Percentiles rank a stretch among this genome's conserved stretches.
These are phyloP conservation scores for Kwoniella heveanensis DNA, from an alignment of 768 basidiomycete species.

Conservation along the genomic window DNA sequence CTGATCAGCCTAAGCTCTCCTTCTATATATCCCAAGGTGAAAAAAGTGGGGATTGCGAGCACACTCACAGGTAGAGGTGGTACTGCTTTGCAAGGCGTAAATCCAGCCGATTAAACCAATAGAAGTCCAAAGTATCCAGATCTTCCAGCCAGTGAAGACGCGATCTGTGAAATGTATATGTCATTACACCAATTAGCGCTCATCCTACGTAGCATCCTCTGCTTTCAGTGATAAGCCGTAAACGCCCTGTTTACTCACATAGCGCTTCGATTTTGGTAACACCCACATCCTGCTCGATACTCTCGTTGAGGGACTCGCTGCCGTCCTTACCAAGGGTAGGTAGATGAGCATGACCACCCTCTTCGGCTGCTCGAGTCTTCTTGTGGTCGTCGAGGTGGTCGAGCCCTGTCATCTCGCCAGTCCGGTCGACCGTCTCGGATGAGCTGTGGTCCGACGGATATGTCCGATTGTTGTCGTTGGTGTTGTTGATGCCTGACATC, in stretches of 20 bases:
- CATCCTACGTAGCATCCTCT: too few relatives aligned
- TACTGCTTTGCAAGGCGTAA: slow-evolving; percentile 29
- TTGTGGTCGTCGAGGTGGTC: background rate
- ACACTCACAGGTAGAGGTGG: slow-evolving; percentile 29
- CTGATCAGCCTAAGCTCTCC: too few relatives aligned
- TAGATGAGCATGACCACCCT: background rate
- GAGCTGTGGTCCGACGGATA: background rate
- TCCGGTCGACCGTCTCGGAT: background rate
- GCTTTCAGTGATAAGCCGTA: too few relatives aligned
- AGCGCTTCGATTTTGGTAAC: slow-evolving; percentile 48
- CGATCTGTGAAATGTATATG: slow-evolving; percentile 23
- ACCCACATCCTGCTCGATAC: slow-evolving; percentile 38
- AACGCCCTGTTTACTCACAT: slow-evolving; percentile 43
- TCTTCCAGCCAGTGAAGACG: slow-evolving; percentile 47
- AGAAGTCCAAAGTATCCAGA: slow-evolving; percentile 40
- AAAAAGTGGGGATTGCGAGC: too few relatives aligned
- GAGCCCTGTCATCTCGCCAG: background rate
- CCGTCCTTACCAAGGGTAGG: background rate
- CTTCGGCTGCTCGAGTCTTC: background rate
- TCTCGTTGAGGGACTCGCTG: background rate
- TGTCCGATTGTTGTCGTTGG: too few relatives aligned
- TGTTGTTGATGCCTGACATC: background rate
- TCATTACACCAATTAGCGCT: too few relatives aligned
- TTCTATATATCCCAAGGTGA: too few relatives aligned
- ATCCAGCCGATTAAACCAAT: slow-evolving; percentile 42